Evolutionary conservation across 306 rosid genomes (phyloP).

Genomic region (Cucurbita pepo): DNA sequence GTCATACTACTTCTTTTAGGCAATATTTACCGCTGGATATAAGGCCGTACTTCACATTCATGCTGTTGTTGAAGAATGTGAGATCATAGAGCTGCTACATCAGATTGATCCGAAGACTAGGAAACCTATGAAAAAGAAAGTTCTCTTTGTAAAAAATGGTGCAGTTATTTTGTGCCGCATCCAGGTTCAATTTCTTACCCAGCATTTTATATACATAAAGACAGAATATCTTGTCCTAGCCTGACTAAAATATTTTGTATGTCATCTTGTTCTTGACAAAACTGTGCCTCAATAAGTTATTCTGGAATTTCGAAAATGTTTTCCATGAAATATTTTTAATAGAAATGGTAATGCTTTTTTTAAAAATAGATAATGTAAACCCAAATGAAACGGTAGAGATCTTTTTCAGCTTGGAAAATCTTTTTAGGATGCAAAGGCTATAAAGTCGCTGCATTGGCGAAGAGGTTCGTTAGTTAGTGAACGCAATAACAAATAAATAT

Average conservation of each 20-base stretch:
- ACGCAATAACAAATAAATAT: neutral
- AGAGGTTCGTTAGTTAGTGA: neutral
- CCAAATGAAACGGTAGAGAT: neutral
- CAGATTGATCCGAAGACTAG: conserved; percentile 86
- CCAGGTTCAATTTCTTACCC: conserved; percentile 49
- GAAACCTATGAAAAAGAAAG: conserved; percentile 70
- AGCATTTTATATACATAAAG: neutral
- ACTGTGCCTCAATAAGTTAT: neutral
- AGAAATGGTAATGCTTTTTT: neutral
- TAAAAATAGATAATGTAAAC: neutral
- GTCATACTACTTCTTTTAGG: conserved; percentile 26
- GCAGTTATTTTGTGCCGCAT: conserved; percentile 68
- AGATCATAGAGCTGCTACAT: conserved; percentile 73
- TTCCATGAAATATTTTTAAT: neutral
- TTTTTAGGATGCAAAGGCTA: neutral
- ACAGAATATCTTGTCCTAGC: neutral
- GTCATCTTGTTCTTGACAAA: neutral
- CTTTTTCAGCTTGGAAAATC: neutral
- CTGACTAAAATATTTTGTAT: neutral
- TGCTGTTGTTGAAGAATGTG: conserved; percentile 93
- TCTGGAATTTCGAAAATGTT: neutral
- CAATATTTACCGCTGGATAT: conserved; percentile 99
- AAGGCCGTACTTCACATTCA: conserved; percentile 93
- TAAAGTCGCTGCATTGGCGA: no score
- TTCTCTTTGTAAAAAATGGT: conserved; percentile 86